These are phyloP conservation scores for Hemileccinum hortonii DNA, from an alignment of 1,284 basidiomycete genomes.

Conservation along the genomic window DNA sequence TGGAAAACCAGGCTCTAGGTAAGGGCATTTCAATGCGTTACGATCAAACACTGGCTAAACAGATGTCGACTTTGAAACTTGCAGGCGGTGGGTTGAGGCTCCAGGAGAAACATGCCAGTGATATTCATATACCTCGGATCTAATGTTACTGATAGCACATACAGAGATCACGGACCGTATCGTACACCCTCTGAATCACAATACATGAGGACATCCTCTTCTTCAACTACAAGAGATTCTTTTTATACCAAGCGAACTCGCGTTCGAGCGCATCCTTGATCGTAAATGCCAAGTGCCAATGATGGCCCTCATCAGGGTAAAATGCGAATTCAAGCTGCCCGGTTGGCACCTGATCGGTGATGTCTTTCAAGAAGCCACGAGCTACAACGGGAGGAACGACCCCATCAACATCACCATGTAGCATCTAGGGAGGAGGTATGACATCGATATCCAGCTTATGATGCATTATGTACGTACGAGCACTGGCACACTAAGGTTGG, in stretches of 20 bases:
- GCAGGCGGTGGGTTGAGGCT: no score
- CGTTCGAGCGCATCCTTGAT: conserved; percentile 45
- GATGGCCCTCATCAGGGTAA: conserved; percentile 58
- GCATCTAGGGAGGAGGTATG: conserved; percentile 37
- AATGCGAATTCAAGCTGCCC: conserved; percentile 32
- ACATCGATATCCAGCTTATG: neutral
- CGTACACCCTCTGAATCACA: no score
- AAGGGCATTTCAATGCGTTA: no score
- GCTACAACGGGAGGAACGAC: conserved; percentile 61
- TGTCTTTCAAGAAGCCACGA: conserved; percentile 44
- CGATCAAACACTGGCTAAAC: no score
- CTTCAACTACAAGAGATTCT: no score
- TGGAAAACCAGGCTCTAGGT: no score
- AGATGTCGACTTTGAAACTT: no score
- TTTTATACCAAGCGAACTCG: conserved; percentile 46
- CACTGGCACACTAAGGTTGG: conserved; percentile 10
- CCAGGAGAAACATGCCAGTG: no score
- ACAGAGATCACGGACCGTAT: no score
- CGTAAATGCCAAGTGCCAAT: conserved; percentile 45
- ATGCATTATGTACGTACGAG: conserved; percentile 12
- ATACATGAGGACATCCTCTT: no score
- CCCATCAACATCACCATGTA: conserved; percentile 55
- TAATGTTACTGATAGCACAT: no score
- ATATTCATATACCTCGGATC: no score
- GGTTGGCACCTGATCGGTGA: conserved; percentile 19